phyloP scores from a whole-genome alignment of 2,329 filamentous ascomycete species.

The Aspergillus fructus region DNA sequence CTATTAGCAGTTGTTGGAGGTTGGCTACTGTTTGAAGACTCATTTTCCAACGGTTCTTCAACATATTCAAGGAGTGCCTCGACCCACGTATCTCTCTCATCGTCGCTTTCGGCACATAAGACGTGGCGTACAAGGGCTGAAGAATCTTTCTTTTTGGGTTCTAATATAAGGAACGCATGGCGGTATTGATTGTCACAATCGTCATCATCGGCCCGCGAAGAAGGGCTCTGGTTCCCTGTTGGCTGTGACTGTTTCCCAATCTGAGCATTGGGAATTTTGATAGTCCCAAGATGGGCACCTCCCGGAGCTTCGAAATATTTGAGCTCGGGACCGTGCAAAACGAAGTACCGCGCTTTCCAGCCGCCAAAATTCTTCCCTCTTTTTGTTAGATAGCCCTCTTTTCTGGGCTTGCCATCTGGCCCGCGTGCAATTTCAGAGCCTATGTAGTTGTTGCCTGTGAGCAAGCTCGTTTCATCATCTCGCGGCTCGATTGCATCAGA shows the following conservation, averaged over 20 bases:
- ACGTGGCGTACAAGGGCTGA: conserved; percentile 86
- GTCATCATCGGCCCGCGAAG: conserved; percentile 67
- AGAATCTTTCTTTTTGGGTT: conserved; percentile 95
- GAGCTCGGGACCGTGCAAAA: conserved; percentile 68
- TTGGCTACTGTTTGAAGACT: conserved; percentile 25
- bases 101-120: conserved; percentile 90
- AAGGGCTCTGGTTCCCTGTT: conserved; percentile 56
- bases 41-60: conserved; percentile 50
- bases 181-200: conserved; percentile 92
- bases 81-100: conserved; percentile 91
- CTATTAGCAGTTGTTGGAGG: conserved; percentile 20
- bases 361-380: conserved; percentile 97
- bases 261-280: conserved; percentile 85
- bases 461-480: conserved; percentile 54
- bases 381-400: conserved; percentile 92
- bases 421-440: conserved; percentile 44
- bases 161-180: conserved; percentile 90
- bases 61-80: conserved; percentile 86
- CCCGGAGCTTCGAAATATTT: conserved; percentile 92
- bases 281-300: conserved; percentile 85
- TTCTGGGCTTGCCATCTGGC: conserved; percentile 66
- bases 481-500: conserved; percentile 58
- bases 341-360: conserved; percentile 84
- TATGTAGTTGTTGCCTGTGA: conserved; percentile 37
- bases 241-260: conserved; percentile 87